These are phyloP conservation scores for Hymenoscyphus repandus DNA, from an alignment of 2,329 filamentous ascomycete species.

Conservation along the genomic window DNA sequence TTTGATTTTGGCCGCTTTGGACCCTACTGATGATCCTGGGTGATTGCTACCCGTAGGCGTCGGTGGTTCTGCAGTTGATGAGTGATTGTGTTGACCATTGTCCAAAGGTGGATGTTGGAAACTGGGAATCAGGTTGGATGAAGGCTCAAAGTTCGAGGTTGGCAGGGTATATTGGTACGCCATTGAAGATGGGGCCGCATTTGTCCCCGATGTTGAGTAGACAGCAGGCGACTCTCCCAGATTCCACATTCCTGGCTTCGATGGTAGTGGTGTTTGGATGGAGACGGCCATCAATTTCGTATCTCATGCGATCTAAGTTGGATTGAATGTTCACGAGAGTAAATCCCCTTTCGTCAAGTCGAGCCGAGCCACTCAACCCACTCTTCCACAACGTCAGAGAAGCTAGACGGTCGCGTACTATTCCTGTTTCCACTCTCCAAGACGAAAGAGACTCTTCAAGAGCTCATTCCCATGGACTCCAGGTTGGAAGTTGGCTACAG, in stretches of 20 bases:
- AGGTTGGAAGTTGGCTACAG: constrained; percentile 13
- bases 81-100: constrained; percentile 14
- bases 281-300: constrained; percentile 32
- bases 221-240: constrained; percentile 23
- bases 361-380: not conserved
- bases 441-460: constrained; percentile 1
- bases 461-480: constrained; percentile 10
- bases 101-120: constrained; percentile 24
- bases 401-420: too few species aligned
- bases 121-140: constrained; percentile 26
- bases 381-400: not conserved
- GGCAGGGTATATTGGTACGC: constrained; percentile 28
- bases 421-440: not conserved
- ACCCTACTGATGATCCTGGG: constrained; percentile 8
- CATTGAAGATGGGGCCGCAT: constrained; percentile 22
- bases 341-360: not conserved
- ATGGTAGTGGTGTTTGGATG: constrained; percentile 26
- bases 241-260: constrained; percentile 29
- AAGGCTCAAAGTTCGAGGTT: constrained; percentile 23
- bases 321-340: not conserved
- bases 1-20: constrained; percentile 34
- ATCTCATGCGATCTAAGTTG: constrained; percentile 15
- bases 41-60: constrained; percentile 20
- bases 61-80: constrained; percentile 17
- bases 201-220: constrained; percentile 22